phyloP scores from a whole-genome alignment of 768 basidiomycete species.

The Hirschioporus abietinus region DNA sequence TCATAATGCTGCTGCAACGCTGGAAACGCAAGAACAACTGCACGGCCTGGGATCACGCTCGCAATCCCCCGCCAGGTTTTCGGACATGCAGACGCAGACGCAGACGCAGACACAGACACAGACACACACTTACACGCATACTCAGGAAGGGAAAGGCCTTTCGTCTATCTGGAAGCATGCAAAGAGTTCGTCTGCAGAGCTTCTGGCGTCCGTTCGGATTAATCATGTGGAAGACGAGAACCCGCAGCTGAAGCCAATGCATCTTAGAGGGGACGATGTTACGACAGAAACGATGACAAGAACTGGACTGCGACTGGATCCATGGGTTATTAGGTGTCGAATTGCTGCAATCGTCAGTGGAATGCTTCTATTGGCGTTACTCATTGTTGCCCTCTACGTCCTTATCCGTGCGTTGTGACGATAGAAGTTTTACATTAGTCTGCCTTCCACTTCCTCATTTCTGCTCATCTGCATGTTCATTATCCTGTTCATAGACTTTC shows the following conservation, averaged over 20 bases:
- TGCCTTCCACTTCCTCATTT: background rate
- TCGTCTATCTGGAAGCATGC: conserved; percentile 16
- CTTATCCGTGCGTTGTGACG: conserved; percentile 19
- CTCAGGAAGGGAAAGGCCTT: background rate
- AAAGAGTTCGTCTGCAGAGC: conserved; percentile 17
- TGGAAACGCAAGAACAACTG: conserved; percentile 20
- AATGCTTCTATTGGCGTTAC: conserved; percentile 40
- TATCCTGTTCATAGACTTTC: background rate
- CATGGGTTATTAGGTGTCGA: conserved; percentile 31
- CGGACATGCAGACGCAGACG: background rate
- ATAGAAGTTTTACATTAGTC: background rate
- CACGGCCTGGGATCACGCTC: conserved; percentile 15
- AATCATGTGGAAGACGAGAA: conserved; percentile 22
- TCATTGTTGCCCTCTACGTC: conserved; percentile 46
- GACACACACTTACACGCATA: background rate
- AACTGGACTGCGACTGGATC: background rate
- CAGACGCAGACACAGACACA: background rate
- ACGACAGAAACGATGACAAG: conserved; percentile 1
- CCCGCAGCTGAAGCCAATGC: conserved; percentile 37
- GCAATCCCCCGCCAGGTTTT: conserved; percentile 17
- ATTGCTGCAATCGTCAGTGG: conserved; percentile 58
- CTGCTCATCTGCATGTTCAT: background rate
- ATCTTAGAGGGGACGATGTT: conserved; percentile 39
- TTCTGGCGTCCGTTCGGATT: background rate
- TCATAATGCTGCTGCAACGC: conserved; percentile 13